Conservation (phyloP, 345 rosid species). For the Dipteronia dyeriana region DNA sequence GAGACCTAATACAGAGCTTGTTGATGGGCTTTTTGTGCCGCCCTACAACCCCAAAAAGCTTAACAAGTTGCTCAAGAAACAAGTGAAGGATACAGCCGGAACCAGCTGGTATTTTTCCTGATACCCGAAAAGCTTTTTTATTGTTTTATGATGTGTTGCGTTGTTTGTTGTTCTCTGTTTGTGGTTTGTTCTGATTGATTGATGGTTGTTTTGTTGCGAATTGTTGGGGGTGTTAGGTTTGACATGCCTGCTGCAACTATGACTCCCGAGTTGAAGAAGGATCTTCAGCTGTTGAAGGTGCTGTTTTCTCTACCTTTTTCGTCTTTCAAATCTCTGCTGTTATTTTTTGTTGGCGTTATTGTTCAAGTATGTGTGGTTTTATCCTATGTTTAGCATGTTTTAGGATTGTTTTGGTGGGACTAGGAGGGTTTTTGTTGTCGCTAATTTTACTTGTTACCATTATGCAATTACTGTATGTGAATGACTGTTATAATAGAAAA, state of each 20-base stretch:
- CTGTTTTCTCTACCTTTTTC: not conserved
- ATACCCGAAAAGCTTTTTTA: not conserved
- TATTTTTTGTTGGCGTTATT: not conserved
- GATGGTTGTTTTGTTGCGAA: not conserved
- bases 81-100: conserved; percentile 73
- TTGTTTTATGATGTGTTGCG: not conserved
- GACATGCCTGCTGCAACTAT: conserved; percentile 90
- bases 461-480: too few relatives aligned
- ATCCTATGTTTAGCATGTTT: not conserved
- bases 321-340: not conserved
- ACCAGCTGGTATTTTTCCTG: conserved; percentile 50
- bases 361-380: not conserved
- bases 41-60: conserved; percentile 70
- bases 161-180: not conserved
- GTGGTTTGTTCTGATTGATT: not conserved
- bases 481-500: too few relatives aligned
- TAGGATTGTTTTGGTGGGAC: not conserved
- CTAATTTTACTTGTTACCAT: not conserved
- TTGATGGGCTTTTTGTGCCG: conserved; percentile 81
- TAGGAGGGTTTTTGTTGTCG: not conserved
- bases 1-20: conserved; percentile 59
- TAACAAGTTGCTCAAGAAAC: conserved; percentile 65
- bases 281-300: conserved; percentile 93
- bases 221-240: conserved; percentile 52
- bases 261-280: conserved; percentile 84